Base-by-base conservation (phyloP, 306 rosid genomes). In the Gleditsia sinensis region DNA sequence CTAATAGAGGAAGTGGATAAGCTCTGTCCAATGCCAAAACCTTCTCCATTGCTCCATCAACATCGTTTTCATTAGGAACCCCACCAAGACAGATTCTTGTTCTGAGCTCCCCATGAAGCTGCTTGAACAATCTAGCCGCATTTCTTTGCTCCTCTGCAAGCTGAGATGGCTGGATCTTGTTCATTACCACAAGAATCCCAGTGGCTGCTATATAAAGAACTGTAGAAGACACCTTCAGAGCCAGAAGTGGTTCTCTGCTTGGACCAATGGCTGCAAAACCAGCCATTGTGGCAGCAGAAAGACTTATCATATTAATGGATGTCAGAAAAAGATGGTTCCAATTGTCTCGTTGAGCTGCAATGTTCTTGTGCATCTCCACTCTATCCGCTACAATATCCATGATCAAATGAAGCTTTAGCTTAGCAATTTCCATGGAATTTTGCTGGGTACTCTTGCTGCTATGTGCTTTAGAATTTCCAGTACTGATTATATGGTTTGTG, bases 101-200 rank as follows among this genome's bases (percentile, higher is more conserved):
- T 64, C 58, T 69, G 42, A 93, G 70, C 57, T 93, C 84, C 49
- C 24, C 36, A 57, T 77, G 82, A 56, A 91, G 92, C 77, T 89
- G 96, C 80, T 91, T 86, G 86, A 91, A 91, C 59, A 91, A 69
- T 54, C 95, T 91, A 1, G 86, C 73, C 1, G 92, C 88, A 25
- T 80, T 85, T 67, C 97, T 63, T 7, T 93, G 94, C 39, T 89
- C 96, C 64, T 93, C 97, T 1, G 85, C 91, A 5, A 93, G 88
- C 74, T 93, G 98, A 10, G 98, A 91, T 13, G 98, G 93, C 56
- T 91, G 98, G 65, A 91, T 81, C 68, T 81, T 91, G 91, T 85
- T 93, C 88, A 88, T 88, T 74, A 86, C 75, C 80, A 75, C 49
- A 67, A 83, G 75, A 14, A 93, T 67, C 13, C 82, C 92, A 3